A percentile compares a stretch with the other conserved stretches of the same genome.
These are phyloP conservation scores for Cicer arietinum DNA, from an alignment of 306 rosid species.

Conservation along the genomic window DNA sequence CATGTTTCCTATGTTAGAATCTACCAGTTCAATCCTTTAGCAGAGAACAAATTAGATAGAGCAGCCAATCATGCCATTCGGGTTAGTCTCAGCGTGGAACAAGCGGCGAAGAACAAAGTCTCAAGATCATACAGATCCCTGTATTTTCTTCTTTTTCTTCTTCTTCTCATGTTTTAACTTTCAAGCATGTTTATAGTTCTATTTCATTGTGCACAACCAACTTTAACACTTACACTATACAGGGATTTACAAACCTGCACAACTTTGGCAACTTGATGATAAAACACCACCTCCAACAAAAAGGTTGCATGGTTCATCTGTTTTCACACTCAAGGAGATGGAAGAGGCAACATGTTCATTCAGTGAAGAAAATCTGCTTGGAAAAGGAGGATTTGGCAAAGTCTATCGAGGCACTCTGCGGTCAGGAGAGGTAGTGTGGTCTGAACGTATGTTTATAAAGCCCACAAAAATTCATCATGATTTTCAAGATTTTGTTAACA, in stretches of 20 bases:
- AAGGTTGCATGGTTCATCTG: constrained; percentile 76
- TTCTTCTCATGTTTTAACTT: neutral
- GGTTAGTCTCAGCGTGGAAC: constrained; percentile 94
- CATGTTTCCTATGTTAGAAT: constrained; percentile 40
- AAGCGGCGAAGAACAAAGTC: constrained; percentile 91
- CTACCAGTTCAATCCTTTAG: constrained; percentile 47
- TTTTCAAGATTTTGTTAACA: constrained; percentile 29
- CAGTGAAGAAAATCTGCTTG: constrained; percentile 81
- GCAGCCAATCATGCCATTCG: constrained; percentile 70
- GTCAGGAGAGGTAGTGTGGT: constrained; percentile 76
- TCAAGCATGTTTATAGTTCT: neutral
- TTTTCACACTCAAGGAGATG: constrained; percentile 88
- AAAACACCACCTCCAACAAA: constrained; percentile 62
- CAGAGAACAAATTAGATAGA: constrained; percentile 40
- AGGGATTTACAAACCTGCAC: constrained; percentile 87
- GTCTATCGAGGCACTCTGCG: constrained; percentile 78
- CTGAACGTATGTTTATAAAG: neutral
- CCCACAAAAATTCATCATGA: constrained; percentile 25
- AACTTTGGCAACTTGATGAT: constrained; percentile 85
- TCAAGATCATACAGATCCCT: constrained; percentile 75
- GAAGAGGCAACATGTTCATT: constrained; percentile 90
- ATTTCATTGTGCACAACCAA: constrained; percentile 24
- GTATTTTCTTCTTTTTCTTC: constrained; percentile 46
- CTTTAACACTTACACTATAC: constrained; percentile 36
- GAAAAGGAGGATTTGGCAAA: constrained; percentile 95